Evolutionary conservation across 306 rosid genomes (phyloP).

Genomic region (Cucurbita moschata): DNA sequence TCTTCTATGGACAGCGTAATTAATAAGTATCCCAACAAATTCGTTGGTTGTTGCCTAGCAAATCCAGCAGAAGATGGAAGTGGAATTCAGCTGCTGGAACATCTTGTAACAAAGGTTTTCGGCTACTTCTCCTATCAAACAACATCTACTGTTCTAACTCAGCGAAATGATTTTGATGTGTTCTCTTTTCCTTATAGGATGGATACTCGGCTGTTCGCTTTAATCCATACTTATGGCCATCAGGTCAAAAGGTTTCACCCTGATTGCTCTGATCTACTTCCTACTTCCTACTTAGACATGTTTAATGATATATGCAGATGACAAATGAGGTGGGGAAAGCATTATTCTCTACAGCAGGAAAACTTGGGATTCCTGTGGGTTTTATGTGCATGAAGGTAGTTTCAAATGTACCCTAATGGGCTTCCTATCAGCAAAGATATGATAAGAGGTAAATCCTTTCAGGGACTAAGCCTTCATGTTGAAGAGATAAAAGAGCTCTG

Average conservation of each 20-base stretch:
- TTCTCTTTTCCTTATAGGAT: conserved; percentile 35
- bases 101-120: conserved; percentile 52
- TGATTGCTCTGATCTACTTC: not conserved
- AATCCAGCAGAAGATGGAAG: conserved; percentile 74
- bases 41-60: conserved; percentile 86
- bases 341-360: conserved; percentile 62
- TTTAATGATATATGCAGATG: conserved; percentile 38
- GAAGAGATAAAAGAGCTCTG: conserved; percentile 81
- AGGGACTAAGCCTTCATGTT: conserved; percentile 62
- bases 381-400: conserved; percentile 84
- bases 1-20: conserved; percentile 41
- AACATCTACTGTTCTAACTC: not conserved
- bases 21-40: conserved; percentile 66
- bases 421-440: not conserved
- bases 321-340: conserved; percentile 72
- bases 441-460: conserved; percentile 12
- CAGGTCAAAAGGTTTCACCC: conserved; percentile 49
- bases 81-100: conserved; percentile 60
- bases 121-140: not conserved
- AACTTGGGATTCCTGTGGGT: conserved; percentile 68
- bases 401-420: not conserved
- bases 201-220: conserved; percentile 74
- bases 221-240: conserved; percentile 87
- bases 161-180: conserved; percentile 6
- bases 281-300: not conserved